Conservation (phyloP, 2,329 filamentous ascomycete genomes). For the Monilinia fructigena region DNA sequence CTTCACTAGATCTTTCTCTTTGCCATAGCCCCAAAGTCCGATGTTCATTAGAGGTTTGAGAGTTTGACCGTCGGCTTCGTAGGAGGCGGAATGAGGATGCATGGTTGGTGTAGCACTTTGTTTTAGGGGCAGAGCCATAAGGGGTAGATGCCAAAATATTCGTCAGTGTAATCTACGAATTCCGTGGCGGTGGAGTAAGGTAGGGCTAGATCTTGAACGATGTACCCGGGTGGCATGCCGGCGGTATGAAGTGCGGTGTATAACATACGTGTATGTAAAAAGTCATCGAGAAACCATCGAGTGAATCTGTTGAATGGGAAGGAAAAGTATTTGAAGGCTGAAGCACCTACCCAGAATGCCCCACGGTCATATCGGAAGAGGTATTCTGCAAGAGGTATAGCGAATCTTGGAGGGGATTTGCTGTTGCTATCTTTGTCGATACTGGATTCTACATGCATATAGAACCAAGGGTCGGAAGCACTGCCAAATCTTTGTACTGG, state of each 20-base stretch:
- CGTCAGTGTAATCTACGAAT: conserved; percentile 54
- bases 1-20: conserved; percentile 60
- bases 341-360: conserved; percentile 62
- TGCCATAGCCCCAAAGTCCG: conserved; percentile 84
- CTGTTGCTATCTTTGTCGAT: conserved; percentile 16
- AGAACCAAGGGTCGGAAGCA: conserved; percentile 62
- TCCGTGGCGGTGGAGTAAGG: conserved; percentile 51
- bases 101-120: conserved; percentile 39
- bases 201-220: conserved; percentile 63
- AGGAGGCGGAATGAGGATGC: conserved; percentile 37
- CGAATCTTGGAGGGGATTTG: conserved; percentile 38
- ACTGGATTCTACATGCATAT: conserved; percentile 55
- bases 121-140: conserved; percentile 57
- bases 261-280: conserved; percentile 60
- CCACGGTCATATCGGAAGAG: conserved; percentile 63
- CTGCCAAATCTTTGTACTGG: conserved; percentile 49
- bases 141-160: conserved; percentile 50
- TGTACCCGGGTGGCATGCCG: conserved; percentile 53
- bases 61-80: conserved; percentile 34
- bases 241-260: conserved; percentile 62
- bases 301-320: conserved; percentile 60
- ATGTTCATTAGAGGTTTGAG: conserved; percentile 56
- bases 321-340: conserved; percentile 60
- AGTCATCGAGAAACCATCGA: conserved; percentile 57
- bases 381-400: conserved; percentile 51